Percentiles rank a stretch among this genome's conserved stretches.
These are phyloP conservation scores for Xerocomus spinulosus DNA, from an alignment of 768 basidiomycete genomes.

Conservation along the genomic window DNA sequence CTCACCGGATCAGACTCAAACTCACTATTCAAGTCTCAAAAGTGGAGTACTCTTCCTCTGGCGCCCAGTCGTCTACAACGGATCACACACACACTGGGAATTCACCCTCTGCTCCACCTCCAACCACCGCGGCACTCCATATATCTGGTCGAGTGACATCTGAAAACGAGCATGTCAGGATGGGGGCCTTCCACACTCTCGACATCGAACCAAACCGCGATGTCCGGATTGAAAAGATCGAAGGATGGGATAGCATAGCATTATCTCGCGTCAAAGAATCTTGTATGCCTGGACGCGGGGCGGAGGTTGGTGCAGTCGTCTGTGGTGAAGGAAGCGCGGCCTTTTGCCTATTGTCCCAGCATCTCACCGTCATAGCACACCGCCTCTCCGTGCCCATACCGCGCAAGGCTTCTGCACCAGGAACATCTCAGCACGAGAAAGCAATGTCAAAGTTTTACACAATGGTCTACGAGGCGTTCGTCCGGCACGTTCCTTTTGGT, in stretches of 20 bases:
- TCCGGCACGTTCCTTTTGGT: constrained; percentile 85
- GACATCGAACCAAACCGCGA: constrained; percentile 90
- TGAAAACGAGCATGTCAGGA: constrained; percentile 85
- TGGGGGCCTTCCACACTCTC: constrained; percentile 93
- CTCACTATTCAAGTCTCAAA: constrained; percentile 80
- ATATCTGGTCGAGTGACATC: constrained; percentile 80
- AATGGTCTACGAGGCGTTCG: constrained; percentile 80
- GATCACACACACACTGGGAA: constrained; percentile 34
- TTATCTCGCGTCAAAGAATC: constrained; percentile 78
- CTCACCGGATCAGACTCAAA: constrained; percentile 78
- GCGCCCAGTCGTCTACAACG: constrained; percentile 45
- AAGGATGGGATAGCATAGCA: constrained; percentile 93
- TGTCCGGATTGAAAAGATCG: constrained; percentile 79
- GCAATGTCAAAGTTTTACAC: constrained; percentile 79
- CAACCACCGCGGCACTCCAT: constrained; percentile 60
- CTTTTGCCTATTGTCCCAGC: constrained; percentile 91
- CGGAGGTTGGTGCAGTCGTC: constrained; percentile 93
- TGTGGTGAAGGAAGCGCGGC: constrained; percentile 95
- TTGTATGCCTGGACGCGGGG: constrained; percentile 89
- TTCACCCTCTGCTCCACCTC: constrained; percentile 30
- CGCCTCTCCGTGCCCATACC: constrained; percentile 87
- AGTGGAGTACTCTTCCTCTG: constrained; percentile 76
- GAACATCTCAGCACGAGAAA: constrained; percentile 87
- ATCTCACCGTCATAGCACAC: constrained; percentile 93
- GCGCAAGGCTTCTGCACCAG: constrained; percentile 80